Base-by-base conservation (phyloP, 192 early-diverging fungal species). In the Geranomyces michiganensis region DNA sequence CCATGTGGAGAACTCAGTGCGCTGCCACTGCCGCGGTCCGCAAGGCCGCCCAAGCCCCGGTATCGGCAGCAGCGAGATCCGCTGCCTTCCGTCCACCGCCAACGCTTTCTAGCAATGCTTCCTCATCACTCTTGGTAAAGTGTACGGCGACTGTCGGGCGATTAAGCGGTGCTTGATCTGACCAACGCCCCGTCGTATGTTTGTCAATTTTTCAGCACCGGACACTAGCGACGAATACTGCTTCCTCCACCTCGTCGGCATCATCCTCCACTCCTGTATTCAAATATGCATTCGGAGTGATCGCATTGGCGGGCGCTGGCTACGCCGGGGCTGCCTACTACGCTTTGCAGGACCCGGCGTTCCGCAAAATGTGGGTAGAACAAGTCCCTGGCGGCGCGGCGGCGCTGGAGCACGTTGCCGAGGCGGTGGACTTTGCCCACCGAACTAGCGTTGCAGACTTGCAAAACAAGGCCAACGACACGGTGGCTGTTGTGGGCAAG, bases 241-340 rank as follows among this genome's bases (percentile, higher is more conserved):
- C 51, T 53, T 24, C n/a, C 51, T 47, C 46, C 46, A 47, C 46
- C 46, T 53, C 51, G n/a, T 53, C 51, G 7, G 19, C 51, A n/a
- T 53, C 51, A 4, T 53, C 51, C 51, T 60, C 58, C 5, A 7
- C 58, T 19, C 68, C 74, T 27, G 29, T 74, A 15, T 32, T 74
- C 51, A 47, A 45, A 46, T 74, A 74, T 59, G 30, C 66, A 17
- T 43, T 74, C 19, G 56, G 58, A 9, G 17, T 74, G 32, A 45
- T 74, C 27, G n/a, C 62, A 13, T 17, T 67, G 17, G 53, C 65
- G 6, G 78, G 71, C 19, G 67, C 77, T 29, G 76, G 41, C 21
- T 87, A 87, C 71, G 67, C 74, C 51, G 85, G 84, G n/a, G 79
- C 78, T 6, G 78, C 81, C 3, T 85, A 84, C 63, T 83, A 84